A percentile compares a stretch with the other conserved stretches of the same genome.
phyloP scores from a whole-genome alignment of 768 basidiomycete species.

The Ramaria rubella region DNA sequence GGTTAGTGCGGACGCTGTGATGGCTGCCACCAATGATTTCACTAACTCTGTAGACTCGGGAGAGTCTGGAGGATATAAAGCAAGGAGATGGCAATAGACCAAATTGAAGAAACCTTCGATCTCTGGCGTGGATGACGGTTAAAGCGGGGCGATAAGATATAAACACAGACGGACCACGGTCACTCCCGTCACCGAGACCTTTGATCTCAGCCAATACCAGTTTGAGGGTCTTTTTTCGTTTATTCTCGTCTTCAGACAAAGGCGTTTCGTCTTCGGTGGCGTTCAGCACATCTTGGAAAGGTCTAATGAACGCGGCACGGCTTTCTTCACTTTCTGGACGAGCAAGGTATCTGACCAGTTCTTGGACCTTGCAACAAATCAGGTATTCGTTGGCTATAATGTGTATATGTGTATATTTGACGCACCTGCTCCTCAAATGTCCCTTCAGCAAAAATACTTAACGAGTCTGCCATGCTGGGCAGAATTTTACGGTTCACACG shows the following conservation, averaged over 20 bases:
- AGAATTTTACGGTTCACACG: not conserved
- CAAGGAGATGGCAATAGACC: conserved; percentile 63
- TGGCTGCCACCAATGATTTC: conserved; percentile 42
- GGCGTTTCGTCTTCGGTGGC: conserved; percentile 45
- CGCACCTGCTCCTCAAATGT: conserved; percentile 81
- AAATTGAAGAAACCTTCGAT: conserved; percentile 87
- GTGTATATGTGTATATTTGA: not conserved
- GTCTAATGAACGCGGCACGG: conserved; percentile 51
- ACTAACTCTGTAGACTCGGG: conserved; percentile 49
- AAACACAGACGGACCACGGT: conserved; percentile 50
- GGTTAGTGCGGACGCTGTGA: conserved; percentile 44
- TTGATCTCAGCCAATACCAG: conserved; percentile 58
- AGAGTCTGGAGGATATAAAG: conserved; percentile 49
- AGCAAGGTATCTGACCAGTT: conserved; percentile 69
- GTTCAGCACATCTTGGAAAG: conserved; percentile 57
- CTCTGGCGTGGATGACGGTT: conserved; percentile 36
- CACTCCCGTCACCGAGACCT: conserved; percentile 67
- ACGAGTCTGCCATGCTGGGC: conserved; percentile 63
- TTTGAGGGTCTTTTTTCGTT: conserved; percentile 49
- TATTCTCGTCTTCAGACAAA: conserved; percentile 46
- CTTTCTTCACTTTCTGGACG: conserved; percentile 64
- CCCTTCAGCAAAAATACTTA: conserved; percentile 82
- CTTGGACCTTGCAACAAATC: conserved; percentile 49
- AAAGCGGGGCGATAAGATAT: not conserved
- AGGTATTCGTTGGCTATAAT: not conserved